phyloP scores from a whole-genome alignment of 176 grass and related monocot species.

The Cymbopogon citratus region DNA sequence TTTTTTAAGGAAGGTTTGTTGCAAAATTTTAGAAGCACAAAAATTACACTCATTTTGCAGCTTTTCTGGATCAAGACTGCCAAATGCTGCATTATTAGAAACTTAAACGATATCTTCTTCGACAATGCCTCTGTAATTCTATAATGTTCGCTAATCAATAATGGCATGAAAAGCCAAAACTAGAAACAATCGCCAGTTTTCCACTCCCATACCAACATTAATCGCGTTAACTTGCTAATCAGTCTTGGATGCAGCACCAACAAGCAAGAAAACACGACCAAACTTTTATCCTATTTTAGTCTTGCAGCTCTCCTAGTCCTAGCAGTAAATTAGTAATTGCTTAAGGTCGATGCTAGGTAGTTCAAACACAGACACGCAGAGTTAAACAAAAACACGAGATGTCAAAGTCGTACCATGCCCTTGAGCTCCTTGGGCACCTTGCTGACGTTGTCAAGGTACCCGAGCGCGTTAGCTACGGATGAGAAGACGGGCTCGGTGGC shows the following conservation, averaged over 20 bases:
- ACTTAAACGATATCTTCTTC: neutral
- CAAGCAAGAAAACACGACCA: neutral
- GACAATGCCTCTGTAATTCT: neutral
- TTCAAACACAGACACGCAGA: neutral
- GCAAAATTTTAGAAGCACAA: neutral
- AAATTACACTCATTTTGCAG: neutral
- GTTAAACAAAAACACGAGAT: neutral
- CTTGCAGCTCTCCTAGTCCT: neutral
- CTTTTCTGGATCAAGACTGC: neutral
- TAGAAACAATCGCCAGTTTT: neutral
- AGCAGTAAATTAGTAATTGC: neutral
- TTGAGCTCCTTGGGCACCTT: conserved; percentile 94
- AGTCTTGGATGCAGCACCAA: neutral
- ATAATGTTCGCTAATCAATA: neutral
- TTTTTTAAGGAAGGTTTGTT: neutral
- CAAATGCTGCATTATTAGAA: conserved; percentile 14
- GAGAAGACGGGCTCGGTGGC: conserved; percentile 88
- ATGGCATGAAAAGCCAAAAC: neutral
- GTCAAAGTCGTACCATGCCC: conserved; percentile 61
- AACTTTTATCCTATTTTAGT: neutral
- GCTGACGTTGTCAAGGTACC: conserved; percentile 69
- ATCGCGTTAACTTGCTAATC: neutral
- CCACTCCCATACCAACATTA: neutral
- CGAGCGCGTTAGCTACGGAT: conserved; percentile 74
- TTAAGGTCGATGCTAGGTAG: neutral